A percentile compares a stretch with the other conserved stretches of the same genome.
These are phyloP conservation scores for Aspergillus intermedius DNA, from an alignment of 2,329 filamentous ascomycete species.

Conservation along the genomic window DNA sequence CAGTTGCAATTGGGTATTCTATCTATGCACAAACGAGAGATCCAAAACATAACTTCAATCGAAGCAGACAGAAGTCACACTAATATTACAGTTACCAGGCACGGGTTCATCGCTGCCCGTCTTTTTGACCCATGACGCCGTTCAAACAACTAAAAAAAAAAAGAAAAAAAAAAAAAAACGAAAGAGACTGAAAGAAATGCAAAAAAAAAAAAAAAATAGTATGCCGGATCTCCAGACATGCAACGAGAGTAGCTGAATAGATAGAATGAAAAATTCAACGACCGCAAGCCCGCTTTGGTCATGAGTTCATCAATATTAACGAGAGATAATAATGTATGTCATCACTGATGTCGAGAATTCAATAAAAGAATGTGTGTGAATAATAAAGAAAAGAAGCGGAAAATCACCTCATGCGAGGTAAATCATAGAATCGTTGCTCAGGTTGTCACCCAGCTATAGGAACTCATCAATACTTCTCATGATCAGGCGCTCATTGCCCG, in stretches of 20 bases:
- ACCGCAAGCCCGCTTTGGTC: conserved; percentile 40
- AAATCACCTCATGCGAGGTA: conserved; percentile 13
- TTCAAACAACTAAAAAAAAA: not conserved
- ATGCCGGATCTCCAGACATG: too few species aligned
- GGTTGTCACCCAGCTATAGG: conserved; percentile 21
- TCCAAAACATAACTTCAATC: too few species aligned
- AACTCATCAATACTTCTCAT: conserved; percentile 43
- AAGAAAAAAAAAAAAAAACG: not conserved
- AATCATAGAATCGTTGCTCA: conserved; percentile 27
- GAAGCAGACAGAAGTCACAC: conserved; percentile 7
- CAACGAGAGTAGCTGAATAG: conserved; percentile 1
- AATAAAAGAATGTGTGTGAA: conserved; percentile 4
- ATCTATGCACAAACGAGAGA: too few species aligned
- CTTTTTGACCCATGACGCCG: conserved; percentile 26
- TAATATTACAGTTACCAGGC: conserved; percentile 32
- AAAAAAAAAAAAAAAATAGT: not conserved
- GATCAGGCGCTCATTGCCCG: conserved; percentile 32
- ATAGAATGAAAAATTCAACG: conserved; percentile 10
- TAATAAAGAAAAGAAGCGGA: conserved; percentile 7
- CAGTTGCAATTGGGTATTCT: too few species aligned
- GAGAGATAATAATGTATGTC: conserved; percentile 2
- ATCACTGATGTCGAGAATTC: not conserved
- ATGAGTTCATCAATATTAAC: conserved; percentile 24
- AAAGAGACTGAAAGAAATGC: not conserved
- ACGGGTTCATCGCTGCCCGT: conserved; percentile 12